Evolutionary conservation across 1,139 yeast genomes (phyloP), one percentile per base, ranked within the genome.

Genomic region (Candida sp.): DNA sequence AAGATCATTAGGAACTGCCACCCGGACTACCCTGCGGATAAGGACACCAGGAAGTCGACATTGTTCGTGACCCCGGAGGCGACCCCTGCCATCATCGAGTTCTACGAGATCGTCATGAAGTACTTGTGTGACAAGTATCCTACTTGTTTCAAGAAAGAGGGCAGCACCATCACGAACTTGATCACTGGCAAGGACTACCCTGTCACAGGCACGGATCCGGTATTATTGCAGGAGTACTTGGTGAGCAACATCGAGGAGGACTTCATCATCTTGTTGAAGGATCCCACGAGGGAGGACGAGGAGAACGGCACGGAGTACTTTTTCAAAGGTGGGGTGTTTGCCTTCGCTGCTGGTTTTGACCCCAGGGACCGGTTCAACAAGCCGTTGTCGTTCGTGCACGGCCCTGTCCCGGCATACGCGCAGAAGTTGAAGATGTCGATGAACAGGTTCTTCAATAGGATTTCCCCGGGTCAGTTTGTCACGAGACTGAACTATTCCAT

Each of bases 271-370:
- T 61, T 88, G 55, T 63, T 81, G 54, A 81, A 78, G 52, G 88
- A 86, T 59, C 75, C 77, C 1, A 43, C 59, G 1, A 60, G 67
- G 35, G 68, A 66, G 8, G 61, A 69, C 11, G 74, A 70, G 37
- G 76, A 73, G 11, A 78, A 77, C 41, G 78, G 78, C 0, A 73
- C 75, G 8, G 90, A 88, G 65, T 88, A 86, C 64, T 76, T 77
- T 51, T 75, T 86, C 61, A 79, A 87, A 54, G 88, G 83, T 0
- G 90, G 90, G 0, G 72, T 83, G 0, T 81, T 86, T 62, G 85
- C 85, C 3, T 88, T 86, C 69, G 92, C 96, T 0, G 86, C 89
- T 3, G 96, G 94, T 0, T 89, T 89, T 64, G 80, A 85, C 57
- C 94, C 93, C 2, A 61, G 65, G 5, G 77, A 72, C 38, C 78